Base-by-base conservation (phyloP, 2,329 filamentous ascomycete genomes). In the Neofusicoccum cordaticola region DNA sequence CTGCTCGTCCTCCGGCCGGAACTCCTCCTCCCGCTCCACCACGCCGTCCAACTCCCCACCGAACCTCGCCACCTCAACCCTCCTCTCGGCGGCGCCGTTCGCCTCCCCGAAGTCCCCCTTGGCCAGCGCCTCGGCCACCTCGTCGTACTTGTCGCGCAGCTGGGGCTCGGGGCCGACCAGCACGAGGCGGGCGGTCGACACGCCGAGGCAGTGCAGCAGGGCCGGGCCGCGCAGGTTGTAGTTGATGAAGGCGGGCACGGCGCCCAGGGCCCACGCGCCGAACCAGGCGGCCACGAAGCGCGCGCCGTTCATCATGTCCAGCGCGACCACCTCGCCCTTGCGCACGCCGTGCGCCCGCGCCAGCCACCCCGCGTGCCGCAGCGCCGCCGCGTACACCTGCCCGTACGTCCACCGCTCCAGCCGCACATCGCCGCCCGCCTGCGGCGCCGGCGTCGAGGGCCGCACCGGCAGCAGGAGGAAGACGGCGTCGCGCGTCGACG, bases 181-280 rank as follows among this genome's bases (percentile, higher is more conserved):
- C 3, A 90, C 71, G 42, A 90, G 66, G 47, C 78, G 82, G 2
- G 86, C 81, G 3, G 81, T 81, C 56, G 84, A 85, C 61, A 89
- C 81, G 66, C 80, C 82, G 41, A 91, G 72, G 62, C 88, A 91
- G 74, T 91, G 88, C 51, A 90, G 70, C 67, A 92, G 74, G 1
- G 88, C 85, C 67, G 88, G 83, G 0, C 85, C 86, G 7, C 83
- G 80, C 7, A 92, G 78, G 71, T 91, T 88, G 72, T 88, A 86
- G 73, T 92, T 92, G 73, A 92, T 88, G 75, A 90, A 83, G 0
- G 89, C 88, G 0, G 89, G 89, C 0, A 87, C 87, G 13, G 86
- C 86, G 3, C 89, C 89, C 63, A 91, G 84, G 9, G 86, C 83
- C 81, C 85, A 85, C 2, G 88, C 77, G 0, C 85, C 89, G 45